phyloP scores from a whole-genome alignment of 148 eudicot genomes.

The Camellia japonica region DNA sequence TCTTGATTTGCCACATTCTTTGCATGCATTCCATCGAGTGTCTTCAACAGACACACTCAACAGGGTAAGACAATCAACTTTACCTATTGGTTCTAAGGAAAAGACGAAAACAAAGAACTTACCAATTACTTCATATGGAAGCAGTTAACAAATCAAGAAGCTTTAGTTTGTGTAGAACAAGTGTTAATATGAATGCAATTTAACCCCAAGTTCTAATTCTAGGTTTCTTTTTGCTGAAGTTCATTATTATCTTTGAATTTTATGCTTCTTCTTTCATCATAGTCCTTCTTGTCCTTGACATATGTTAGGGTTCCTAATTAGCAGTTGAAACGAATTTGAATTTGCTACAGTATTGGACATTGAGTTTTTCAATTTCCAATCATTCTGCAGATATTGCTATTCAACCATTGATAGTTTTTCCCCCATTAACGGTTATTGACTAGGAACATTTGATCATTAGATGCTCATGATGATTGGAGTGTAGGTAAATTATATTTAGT shows the following conservation, averaged over 20 bases:
- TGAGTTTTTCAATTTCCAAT: background rate
- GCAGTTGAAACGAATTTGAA: background rate
- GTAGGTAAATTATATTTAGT: background rate
- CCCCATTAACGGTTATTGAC: too few species aligned
- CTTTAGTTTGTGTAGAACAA: background rate
- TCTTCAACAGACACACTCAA: slow-evolving; percentile 62
- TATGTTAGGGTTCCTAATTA: background rate
- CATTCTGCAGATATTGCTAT: background rate
- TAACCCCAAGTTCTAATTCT: background rate
- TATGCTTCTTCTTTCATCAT: background rate
- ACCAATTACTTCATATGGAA: background rate
- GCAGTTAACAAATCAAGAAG: background rate
- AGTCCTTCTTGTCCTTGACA: slow-evolving; percentile 3
- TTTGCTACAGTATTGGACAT: background rate
- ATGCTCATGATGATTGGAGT: background rate
- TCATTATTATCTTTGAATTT: background rate
- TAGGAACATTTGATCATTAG: background rate
- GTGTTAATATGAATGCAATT: background rate
- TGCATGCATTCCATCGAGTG: slow-evolving; percentile 82
- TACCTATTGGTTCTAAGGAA: background rate
- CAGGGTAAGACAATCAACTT: slow-evolving; percentile 37
- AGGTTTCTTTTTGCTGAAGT: background rate
- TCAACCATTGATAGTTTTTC: background rate
- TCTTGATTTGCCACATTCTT: slow-evolving; percentile 84
- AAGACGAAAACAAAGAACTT: background rate